Evolutionary conservation across 2,329 filamentous ascomycete species (phyloP).

Genomic region (Aspergillus pseudotamarii): DNA sequence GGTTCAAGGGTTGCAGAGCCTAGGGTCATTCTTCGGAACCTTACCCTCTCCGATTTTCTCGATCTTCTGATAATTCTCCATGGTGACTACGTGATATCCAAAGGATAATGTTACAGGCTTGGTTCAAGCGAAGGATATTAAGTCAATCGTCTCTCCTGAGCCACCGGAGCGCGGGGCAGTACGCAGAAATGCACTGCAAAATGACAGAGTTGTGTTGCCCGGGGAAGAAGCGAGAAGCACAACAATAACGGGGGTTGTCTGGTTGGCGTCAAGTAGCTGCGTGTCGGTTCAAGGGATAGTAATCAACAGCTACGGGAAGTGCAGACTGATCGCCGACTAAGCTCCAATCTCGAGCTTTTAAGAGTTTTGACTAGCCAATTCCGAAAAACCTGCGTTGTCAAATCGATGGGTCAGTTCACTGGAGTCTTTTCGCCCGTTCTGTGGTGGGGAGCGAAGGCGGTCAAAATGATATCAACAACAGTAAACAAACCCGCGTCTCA

Average conservation of each 20-base stretch:
- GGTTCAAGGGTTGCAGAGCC: not conserved
- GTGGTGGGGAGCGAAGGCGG: constrained; percentile 47
- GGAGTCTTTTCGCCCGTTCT: constrained; percentile 43
- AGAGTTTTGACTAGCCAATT: constrained; percentile 3
- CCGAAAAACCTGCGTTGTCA: constrained; percentile 14
- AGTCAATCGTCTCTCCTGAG: constrained; percentile 10
- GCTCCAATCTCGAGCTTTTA: constrained; percentile 1
- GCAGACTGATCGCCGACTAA: constrained; percentile 1
- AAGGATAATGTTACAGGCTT: not conserved
- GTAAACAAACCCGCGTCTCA: constrained; percentile 40
- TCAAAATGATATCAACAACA: constrained; percentile 34
- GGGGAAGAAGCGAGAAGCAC: constrained; percentile 21
- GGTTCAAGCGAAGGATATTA: not conserved
- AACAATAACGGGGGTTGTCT: constrained; percentile 14
- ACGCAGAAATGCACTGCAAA: constrained; percentile 18
- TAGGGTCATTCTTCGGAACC: constrained; percentile 28
- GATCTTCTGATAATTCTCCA: constrained; percentile 97
- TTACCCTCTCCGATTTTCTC: constrained; percentile 95
- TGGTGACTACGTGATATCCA: constrained; percentile 40
- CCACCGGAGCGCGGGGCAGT: constrained; percentile 18
- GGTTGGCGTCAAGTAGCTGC: constrained; percentile 17
- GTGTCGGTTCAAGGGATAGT: constrained; percentile 9
- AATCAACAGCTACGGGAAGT: not conserved
- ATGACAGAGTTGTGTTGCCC: constrained; percentile 23
- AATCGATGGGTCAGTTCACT: constrained; percentile 54